phyloP scores from a whole-genome alignment of 2,329 filamentous ascomycete genomes.

The Passalora sequoiae region DNA sequence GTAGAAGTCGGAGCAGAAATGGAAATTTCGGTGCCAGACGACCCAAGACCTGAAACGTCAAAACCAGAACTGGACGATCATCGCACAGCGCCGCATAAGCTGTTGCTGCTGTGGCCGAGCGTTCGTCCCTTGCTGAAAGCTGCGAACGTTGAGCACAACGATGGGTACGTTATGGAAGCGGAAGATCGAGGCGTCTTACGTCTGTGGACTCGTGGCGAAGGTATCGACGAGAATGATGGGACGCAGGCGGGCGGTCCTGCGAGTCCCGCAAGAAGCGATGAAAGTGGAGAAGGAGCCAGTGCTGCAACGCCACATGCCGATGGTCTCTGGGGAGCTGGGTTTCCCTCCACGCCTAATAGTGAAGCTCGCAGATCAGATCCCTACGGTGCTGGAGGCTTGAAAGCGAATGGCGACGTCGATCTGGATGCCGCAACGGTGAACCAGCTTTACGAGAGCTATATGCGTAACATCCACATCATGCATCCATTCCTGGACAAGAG shows the following conservation, averaged over 20 bases:
- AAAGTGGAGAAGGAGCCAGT: slow-evolving; percentile 26
- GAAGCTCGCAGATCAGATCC: slow-evolving; percentile 30
- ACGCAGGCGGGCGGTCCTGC: slow-evolving; percentile 32
- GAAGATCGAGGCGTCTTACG: slow-evolving; percentile 35
- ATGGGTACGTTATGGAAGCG: slow-evolving; percentile 36
- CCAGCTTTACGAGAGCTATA: slow-evolving; percentile 51
- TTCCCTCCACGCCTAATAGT: slow-evolving; percentile 31
- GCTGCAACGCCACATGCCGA: slow-evolving; percentile 42
- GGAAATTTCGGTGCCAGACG: slow-evolving; percentile 24
- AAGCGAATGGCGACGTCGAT: slow-evolving; percentile 49
- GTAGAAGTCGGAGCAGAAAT: slow-evolving; percentile 10
- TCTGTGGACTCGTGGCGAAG: slow-evolving; percentile 36
- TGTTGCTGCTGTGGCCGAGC: slow-evolving; percentile 61
- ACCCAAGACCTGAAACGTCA: slow-evolving; percentile 31
- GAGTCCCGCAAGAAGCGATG: slow-evolving; percentile 39
- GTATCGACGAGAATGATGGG: slow-evolving; percentile 36
- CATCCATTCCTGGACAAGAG: slow-evolving; percentile 59
- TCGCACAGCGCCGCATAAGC: slow-evolving; percentile 79
- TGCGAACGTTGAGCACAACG: slow-evolving; percentile 26
- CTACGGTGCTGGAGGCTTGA: slow-evolving; percentile 46
- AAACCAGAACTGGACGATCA: slow-evolving; percentile 77
- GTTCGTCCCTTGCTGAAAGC: slow-evolving; percentile 34
- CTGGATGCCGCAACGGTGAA: slow-evolving; percentile 50
- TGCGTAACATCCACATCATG: slow-evolving; percentile 56
- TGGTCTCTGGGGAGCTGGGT: slow-evolving; percentile 49